These are phyloP conservation scores for Gossypium ekmanianum DNA, from an alignment of 345 rosid species.

Conservation along the genomic window DNA sequence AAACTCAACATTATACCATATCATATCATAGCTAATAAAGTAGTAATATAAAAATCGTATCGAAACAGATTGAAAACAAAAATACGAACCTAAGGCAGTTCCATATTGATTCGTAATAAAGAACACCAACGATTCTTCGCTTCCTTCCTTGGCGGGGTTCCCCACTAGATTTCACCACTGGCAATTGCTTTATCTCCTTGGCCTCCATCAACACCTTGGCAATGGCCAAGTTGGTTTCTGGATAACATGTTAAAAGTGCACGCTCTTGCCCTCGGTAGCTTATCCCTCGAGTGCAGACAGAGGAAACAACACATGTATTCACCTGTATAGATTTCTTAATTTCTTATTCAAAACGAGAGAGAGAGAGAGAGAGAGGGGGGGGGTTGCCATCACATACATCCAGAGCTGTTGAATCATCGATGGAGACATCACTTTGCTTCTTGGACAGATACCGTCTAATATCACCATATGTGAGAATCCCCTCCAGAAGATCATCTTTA, in stretches of 20 bases:
- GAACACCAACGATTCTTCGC: slow-evolving; percentile 62
- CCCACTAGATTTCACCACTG: slow-evolving; percentile 66
- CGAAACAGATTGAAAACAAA: not conserved
- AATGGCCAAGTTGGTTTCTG: slow-evolving; percentile 61
- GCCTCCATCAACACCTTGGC: slow-evolving; percentile 97
- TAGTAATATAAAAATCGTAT: too few relatives aligned
- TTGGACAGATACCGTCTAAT: slow-evolving; percentile 46
- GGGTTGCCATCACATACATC: slow-evolving; percentile 48
- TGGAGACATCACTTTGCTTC: slow-evolving; percentile 30
- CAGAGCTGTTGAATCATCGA: slow-evolving; percentile 35
- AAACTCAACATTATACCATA: not conserved
- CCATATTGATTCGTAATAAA: slow-evolving; percentile 72
- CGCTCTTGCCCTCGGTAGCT: slow-evolving; percentile 76
- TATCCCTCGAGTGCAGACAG: slow-evolving; percentile 70
- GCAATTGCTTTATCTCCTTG: slow-evolving; percentile 86
- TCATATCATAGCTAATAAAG: not conserved
- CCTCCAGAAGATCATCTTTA: slow-evolving; percentile 69
- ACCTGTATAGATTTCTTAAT: slow-evolving; percentile 42
- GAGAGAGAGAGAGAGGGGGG: not conserved
- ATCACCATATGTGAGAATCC: slow-evolving; percentile 79
- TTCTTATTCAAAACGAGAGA: not conserved
- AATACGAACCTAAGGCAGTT: slow-evolving; percentile 58
- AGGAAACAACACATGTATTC: slow-evolving; percentile 56
- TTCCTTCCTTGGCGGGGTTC: slow-evolving; percentile 54
- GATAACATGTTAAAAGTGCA: slow-evolving; percentile 79